Evolutionary conservation across 2,329 filamentous ascomycete genomes (phyloP).

Genomic region (Xylariomycetidae sp.): DNA sequence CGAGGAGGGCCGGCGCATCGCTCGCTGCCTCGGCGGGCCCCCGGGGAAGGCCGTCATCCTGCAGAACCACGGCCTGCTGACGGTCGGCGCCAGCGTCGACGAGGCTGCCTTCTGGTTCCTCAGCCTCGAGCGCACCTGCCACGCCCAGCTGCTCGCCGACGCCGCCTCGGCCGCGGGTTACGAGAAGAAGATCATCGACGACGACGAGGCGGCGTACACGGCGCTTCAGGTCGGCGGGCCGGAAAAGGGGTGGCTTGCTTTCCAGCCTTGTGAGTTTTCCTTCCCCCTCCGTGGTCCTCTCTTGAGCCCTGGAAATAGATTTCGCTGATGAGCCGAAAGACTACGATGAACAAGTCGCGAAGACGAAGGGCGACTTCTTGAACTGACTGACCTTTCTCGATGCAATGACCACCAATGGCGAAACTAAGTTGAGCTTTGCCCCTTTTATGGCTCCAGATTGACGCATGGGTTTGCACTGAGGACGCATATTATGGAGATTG

Average conservation of each 20-base stretch:
- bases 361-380: constrained; percentile 16
- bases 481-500: too few species aligned
- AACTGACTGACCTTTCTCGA: too few species aligned
- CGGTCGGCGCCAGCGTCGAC: constrained; percentile 58
- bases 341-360: constrained; percentile 16
- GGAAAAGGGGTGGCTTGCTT: constrained; percentile 27
- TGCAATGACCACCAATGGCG: too few species aligned
- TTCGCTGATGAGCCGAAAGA: constrained; percentile 5
- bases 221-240: constrained; percentile 23
- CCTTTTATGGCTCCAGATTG: too few species aligned
- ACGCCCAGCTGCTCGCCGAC: constrained; percentile 57
- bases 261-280: constrained; percentile 18
- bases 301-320: too few species aligned
- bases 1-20: constrained; percentile 54
- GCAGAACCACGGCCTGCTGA: constrained; percentile 60
- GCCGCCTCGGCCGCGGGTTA: constrained; percentile 39
- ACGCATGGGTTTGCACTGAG: too few species aligned
- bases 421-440: too few species aligned
- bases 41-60: constrained; percentile 50
- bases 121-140: constrained; percentile 56
- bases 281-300: not conserved
- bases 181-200: constrained; percentile 23
- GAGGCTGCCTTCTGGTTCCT: constrained; percentile 62
- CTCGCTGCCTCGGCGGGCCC: constrained; percentile 47
- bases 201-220: constrained; percentile 23